Evolutionary conservation across 345 rosid genomes (phyloP).

Genomic region (Acer saccharum): DNA sequence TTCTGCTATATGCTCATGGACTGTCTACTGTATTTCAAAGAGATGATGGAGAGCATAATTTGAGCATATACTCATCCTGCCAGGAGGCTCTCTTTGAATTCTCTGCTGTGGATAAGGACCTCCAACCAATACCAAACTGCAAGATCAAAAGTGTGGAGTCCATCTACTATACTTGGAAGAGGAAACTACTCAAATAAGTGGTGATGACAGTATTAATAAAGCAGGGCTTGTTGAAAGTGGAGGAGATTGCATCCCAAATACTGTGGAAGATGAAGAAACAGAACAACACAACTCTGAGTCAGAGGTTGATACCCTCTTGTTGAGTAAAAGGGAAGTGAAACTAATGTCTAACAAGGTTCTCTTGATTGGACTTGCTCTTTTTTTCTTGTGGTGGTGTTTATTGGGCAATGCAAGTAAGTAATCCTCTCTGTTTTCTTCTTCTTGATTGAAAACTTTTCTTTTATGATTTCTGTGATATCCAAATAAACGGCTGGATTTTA

Average conservation of each 20-base stretch:
- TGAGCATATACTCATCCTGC: no score
- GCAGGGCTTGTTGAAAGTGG: background rate
- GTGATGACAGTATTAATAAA: background rate
- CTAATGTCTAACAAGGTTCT: background rate
- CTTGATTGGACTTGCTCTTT: background rate
- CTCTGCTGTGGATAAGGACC: no score
- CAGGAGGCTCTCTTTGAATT: no score
- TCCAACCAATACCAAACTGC: no score
- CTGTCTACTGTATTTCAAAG: no score
- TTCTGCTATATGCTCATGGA: no score
- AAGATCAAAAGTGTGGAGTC: background rate
- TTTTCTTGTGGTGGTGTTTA: conserved; percentile 11
- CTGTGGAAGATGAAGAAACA: background rate
- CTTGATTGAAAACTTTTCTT: no score
- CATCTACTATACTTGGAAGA: background rate
- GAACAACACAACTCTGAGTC: background rate
- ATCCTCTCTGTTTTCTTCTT: background rate
- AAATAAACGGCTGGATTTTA: no score
- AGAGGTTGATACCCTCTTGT: background rate
- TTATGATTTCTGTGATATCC: no score
- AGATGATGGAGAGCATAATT: no score
- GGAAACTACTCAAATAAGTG: background rate
- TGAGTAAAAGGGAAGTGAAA: no score
- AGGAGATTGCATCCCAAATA: background rate
- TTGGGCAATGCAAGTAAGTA: background rate